Evolutionary conservation across 768 basidiomycete species (phyloP).

Genomic region (Crepidotus variabilis): DNA sequence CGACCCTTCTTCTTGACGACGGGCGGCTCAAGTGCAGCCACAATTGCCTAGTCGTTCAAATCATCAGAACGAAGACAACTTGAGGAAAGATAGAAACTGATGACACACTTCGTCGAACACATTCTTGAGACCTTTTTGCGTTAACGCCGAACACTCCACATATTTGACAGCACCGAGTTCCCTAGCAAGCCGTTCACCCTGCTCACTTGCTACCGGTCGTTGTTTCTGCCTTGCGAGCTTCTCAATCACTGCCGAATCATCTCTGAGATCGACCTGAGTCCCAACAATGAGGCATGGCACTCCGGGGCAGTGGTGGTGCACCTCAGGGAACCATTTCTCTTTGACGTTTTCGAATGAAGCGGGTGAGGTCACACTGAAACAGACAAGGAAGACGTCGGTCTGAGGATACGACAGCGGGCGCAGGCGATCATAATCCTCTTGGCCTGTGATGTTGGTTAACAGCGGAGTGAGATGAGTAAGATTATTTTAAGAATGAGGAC

Average conservation of each 20-base stretch:
- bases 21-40: conserved; percentile 97
- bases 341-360: conserved; percentile 99
- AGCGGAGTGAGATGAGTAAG: conserved; percentile 8
- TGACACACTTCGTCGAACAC: conserved; percentile 97
- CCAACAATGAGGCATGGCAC: conserved; percentile 99
- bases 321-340: conserved; percentile 99
- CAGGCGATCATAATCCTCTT: conserved; percentile 99
- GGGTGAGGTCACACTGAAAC: conserved; percentile 98
- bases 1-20: conserved; percentile 73
- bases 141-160: conserved; percentile 98
- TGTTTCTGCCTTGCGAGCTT: conserved; percentile 97
- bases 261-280: conserved; percentile 95
- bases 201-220: conserved; percentile 81
- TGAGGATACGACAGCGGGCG: conserved; percentile 99
- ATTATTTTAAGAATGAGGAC: background rate
- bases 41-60: conserved; percentile 70
- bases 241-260: conserved; percentile 89
- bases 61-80: background rate
- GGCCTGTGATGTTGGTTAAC: conserved; percentile 48
- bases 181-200: conserved; percentile 92
- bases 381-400: conserved; percentile 99
- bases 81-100: conserved; percentile 2
- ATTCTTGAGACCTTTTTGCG: conserved; percentile 99
- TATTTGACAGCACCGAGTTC: conserved; percentile 99
- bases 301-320: conserved; percentile 98